Base-by-base conservation (phyloP, 371 early-diverging fungal genomes). In the Fennellomyces sp. region DNA sequence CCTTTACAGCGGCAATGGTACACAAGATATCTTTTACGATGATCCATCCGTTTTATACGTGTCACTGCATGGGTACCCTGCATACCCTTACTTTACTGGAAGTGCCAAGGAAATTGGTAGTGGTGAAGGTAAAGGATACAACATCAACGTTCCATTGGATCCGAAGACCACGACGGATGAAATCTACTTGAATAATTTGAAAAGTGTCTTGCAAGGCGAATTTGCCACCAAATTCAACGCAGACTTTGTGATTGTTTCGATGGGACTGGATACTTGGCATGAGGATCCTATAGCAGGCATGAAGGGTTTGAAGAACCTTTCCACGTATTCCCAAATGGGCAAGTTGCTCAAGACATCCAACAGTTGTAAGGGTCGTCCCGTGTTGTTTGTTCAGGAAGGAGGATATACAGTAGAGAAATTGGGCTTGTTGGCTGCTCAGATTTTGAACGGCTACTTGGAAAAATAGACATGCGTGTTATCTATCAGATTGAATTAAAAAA, bases 331-430 rank as follows among this genome's bases (percentile, higher is more conserved):
- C 8, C 65, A 72, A 36, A 88, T 89, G 17, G 87, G 88, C 3
- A 36, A 59, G 5, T 28, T 73, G 15, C 67, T 88, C n/a, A 81
- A 77, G 17, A 57, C 45, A 7, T 35, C 61, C 2, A 30, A 25
- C 15, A 58, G 65, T 1, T 65, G 70, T n/a, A 63, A 70, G 23
- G 63, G 67, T 0, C 60, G 71, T n/a, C 88, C 86, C 3, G 81
- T 85, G 0, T 53, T 91, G 42, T 91, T 91, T 78, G 83, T 91
- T 1, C 87, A 88, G 71, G 90, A 91, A 65, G 91, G 91, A 7
- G 91, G 89, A 13, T 89, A 88, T 59, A 81, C 79, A 19, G 55
- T 88, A 4, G 81, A 78, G 23, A 77, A 69, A 30, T 60, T 90
- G 26, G 89, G 89, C 2, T 49, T 69, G 17, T 81, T 88, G 49